These are phyloP conservation scores for Rosa lucieae DNA, from an alignment of 306 rosid species.

Conservation along the genomic window DNA sequence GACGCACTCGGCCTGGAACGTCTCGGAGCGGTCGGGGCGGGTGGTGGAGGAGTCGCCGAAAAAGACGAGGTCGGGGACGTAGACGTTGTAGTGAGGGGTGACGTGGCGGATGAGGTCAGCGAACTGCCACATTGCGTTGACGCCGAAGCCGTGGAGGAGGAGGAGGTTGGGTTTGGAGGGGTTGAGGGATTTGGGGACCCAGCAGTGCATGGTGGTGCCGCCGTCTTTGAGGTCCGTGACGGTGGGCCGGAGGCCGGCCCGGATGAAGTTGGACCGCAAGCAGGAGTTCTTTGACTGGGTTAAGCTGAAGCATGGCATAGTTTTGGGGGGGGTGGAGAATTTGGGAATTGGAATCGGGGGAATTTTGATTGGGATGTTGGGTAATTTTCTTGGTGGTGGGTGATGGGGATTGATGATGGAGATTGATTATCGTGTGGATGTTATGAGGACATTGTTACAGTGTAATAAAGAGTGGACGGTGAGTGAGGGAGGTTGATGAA, in stretches of 20 bases:
- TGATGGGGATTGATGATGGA: no score
- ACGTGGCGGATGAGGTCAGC: slow-evolving; percentile 51
- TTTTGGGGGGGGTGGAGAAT: not conserved
- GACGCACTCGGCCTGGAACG: slow-evolving; percentile 79
- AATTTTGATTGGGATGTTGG: not conserved
- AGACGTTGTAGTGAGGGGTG: slow-evolving; percentile 54
- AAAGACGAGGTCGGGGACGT: slow-evolving; percentile 84
- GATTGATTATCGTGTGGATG: not conserved
- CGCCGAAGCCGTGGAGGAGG: slow-evolving; percentile 77
- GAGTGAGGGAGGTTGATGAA: not conserved
- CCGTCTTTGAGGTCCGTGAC: slow-evolving; percentile 63
- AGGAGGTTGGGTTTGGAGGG: slow-evolving; percentile 63
- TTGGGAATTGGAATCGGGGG: not conserved
- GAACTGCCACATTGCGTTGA: slow-evolving; percentile 91
- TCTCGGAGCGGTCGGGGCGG: slow-evolving; percentile 58
- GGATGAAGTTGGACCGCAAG: slow-evolving; percentile 46
- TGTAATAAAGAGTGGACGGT: not conserved
- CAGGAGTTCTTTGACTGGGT: slow-evolving; percentile 57
- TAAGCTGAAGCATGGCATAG: slow-evolving; percentile 52
- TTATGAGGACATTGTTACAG: not conserved
- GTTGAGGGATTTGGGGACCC: slow-evolving; percentile 60
- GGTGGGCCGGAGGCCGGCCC: slow-evolving; percentile 66
- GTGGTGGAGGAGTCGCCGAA: slow-evolving; percentile 69
- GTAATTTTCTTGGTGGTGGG: no score
- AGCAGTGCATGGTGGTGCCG: slow-evolving; percentile 62